Evolutionary conservation across 2,329 filamentous ascomycete species (phyloP), one percentile per base, ranked within the genome.

Genomic region (Neobulgaria alba): DNA sequence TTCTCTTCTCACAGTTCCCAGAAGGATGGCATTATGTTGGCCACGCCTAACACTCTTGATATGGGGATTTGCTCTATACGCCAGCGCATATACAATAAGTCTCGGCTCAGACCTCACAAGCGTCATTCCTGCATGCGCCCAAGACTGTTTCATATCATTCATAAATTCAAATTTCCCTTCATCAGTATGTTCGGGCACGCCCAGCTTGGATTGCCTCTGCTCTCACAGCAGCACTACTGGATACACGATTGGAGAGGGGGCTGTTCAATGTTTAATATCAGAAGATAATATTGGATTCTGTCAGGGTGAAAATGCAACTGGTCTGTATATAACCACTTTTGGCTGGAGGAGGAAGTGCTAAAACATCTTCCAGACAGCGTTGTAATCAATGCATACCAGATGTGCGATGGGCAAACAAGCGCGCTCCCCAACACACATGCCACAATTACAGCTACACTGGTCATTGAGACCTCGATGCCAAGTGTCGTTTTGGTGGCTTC

Each of bases 211-310:
- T 53, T 85, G 79, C 50, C 66, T 87, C 5, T 88, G 83, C 58
- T 69, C 70, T 29, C 67, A 69, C 43, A 66, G 67, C 23, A 79
- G 79, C 7, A 62, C 59, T 10, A 72, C 72, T 20, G 79, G 77
- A 8, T 81, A 78, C 52, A 86, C 83, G 1, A 55, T 86, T 35
- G 82, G 80, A n/a, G 83, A 87, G 61, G 82, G 72, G 9, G 79
- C 77, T 3, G 61, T 85, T 47, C 73, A 80, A 54, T 88, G 83
- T 58, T 69, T 84, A 23, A 65, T 73, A 7, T 73, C 73, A 5
- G 71, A 75, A 54, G 62, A 57, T 41, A 60, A 60, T 26, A 53
- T 68, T 33, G 70, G 70, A 2, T 62, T 61, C 10, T 88, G 83
- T 58, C 58, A 63, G 3, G 63, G 65, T 3, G 53, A 61, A 9